Base-by-base conservation (phyloP, 2,329 filamentous ascomycete species). In the Fusarium poae region DNA sequence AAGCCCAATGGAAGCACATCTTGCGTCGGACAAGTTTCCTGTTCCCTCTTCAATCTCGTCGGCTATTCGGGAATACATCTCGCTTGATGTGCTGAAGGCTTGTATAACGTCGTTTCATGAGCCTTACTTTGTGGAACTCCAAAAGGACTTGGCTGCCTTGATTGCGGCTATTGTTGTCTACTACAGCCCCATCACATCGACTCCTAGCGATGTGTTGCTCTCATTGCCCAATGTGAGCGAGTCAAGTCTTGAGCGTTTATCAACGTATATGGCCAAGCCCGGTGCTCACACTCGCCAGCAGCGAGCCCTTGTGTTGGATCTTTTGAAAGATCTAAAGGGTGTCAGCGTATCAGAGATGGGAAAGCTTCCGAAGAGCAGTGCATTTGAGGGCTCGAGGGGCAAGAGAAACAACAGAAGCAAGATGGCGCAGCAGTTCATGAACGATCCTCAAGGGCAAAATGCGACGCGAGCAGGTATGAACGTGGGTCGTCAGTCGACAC, bases 271-370 rank as follows among this genome's bases (percentile, higher is more conserved):
- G 48, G 81, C 86, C 34, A 85, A 85, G 32, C 85, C 87, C 5
- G 81, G 81, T 2, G 83, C 86, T 18, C 87, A 88, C 53, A 87
- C 90, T n/a, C 86, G 94, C 5, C 89, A 92, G 73, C 94, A 97
- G 79, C 85, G 95, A 21, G 91, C 90, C 2, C 82, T 97, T 25
- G 89, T 99, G 18, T 82, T 99, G 11, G 93, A 97, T 66, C 82
- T 99, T 18, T 83, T 99, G 23, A 92, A 94, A 72, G 91, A 94
- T 43, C 85, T 99, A 9, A 90, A 97, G 71, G 96, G 96, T 1
- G 90, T 98, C 8, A 95, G 94, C 73, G 92, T 99, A 57, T 92
- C 94, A 10, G 96, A 99, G 80, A 92, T 96, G 83, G 96, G 96
- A 27, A 96, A 93, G 79, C 89, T 99, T 9, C 83, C 80, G 52